Base-by-base conservation (phyloP, 352 stramenopile genomes). In the Phytophthora litchii region DNA sequence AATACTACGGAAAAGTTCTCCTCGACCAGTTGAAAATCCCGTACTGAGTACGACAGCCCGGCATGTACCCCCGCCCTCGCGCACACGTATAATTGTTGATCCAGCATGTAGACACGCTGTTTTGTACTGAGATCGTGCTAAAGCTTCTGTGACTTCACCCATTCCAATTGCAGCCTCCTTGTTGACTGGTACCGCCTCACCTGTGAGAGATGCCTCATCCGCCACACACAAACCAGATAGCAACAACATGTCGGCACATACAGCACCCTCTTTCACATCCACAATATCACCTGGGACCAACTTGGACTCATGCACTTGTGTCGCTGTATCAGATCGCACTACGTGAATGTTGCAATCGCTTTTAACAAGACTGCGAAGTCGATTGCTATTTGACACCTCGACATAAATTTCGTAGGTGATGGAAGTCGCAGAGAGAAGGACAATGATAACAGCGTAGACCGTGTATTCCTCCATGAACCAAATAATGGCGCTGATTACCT, bases 221-320 rank as follows among this genome's bases (percentile, higher is more conserved):
- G 64, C 67, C 1, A 83, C 64, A 36, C 74, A 83, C 8, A 66
- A 49, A 11, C 79, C 79, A 3, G 46, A 72, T 20, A 89, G 50
- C 11, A 89, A 25, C 29, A 87, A 40, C 16, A 89, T 60, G 35
- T 89, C 79, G 27, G 74, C 72, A 21, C 74, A 70, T 25, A 84
- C 65, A 0, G 61, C 19, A 5, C 69, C 74, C 5, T 63, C 54
- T 4, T 53, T 43, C 16, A 89, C 40, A 4, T 68, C 35, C 0
- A 89, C 70, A 29, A 89, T 76, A 40, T 89, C 79, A 20, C 79
- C 76, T 1, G 78, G 74, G 11, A 89, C 72, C 20, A 86, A 51
- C 9, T 78, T 69, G 3, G 60, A 40, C 36, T 84, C 75, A 27
- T 76, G 60, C 10, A 83, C 27, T 36, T 32, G 4, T 9, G 23